Evolutionary conservation across 768 basidiomycete species (phyloP), one percentile per base, ranked within the genome.

Genomic region (Phallus indusiatus): DNA sequence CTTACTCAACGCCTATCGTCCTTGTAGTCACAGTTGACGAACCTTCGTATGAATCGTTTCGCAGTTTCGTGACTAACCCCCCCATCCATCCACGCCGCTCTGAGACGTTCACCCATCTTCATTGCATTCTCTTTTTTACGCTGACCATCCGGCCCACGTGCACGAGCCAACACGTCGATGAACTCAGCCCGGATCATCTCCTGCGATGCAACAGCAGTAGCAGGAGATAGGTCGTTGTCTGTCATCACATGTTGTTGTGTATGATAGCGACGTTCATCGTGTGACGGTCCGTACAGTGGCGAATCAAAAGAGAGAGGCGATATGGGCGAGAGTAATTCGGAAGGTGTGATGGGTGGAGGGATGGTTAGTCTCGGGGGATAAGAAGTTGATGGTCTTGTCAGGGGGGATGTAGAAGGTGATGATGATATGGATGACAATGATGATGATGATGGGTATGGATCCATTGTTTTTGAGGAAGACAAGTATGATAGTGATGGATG

Each of bases 71-170:
- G 34, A 42, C 55, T 60, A 37, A 49, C 60, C 11, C 66, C 66
- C 7, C 63, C 60, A 28, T 65, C 60, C 16, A 47, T 33, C 62
- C 60, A 64, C 18, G 62, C 61, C 8, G 42, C 36, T 20, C 17
- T 11, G 21, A 62, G 48, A 16, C 22, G 28, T 16, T 63, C 53
- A 48, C 46, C 46, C 37, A 65, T 54, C 34, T 62, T 64, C 55
- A 35, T 35, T 14, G 62, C 61, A 51, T 67, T 67, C 1, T 46
- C 63, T 9, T 62, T 54, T 60, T 66, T 66, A 52, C 47, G 28
- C 5, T 36, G 53, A 5, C 65, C 67, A 22, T 63, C 64, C 22
- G 46, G 58, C 2, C 67, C 64, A 21, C 61, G 61, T 5, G 65
- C 64, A 20, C 56, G 47, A 21, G 54, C 56, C 14, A 67, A 51